Evolutionary conservation across 1,284 basidiomycete species (phyloP).

Genomic region (Apiotrichum porosum): DNA sequence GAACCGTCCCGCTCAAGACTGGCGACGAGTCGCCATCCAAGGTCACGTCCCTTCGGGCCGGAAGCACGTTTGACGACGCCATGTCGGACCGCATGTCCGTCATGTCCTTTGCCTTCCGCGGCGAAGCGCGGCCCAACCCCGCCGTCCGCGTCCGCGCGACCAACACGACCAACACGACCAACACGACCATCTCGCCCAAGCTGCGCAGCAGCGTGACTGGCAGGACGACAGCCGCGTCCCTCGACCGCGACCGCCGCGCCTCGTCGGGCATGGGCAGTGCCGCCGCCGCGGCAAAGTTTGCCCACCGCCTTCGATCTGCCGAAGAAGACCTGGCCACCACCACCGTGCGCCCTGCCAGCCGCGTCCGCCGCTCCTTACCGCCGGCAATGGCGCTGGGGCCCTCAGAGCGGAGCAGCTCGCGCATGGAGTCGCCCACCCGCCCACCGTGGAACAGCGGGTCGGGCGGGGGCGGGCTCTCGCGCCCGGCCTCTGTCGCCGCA

Average conservation of each 20-base stretch:
- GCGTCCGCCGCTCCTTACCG: slow-evolving; percentile 22
- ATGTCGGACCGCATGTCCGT: slow-evolving; percentile 33
- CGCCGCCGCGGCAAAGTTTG: slow-evolving; percentile 42
- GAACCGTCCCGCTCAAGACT: slow-evolving; percentile 7
- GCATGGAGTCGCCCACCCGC: not conserved
- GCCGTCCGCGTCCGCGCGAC: not conserved
- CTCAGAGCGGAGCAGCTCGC: not conserved
- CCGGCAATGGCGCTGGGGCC: slow-evolving; percentile 20
- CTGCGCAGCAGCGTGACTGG: too few species aligned
- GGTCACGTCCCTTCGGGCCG: slow-evolving; percentile 4
- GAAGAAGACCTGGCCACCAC: slow-evolving; percentile 14
- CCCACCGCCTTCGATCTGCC: slow-evolving; percentile 38
- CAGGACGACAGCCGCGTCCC: too few species aligned
- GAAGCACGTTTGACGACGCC: slow-evolving; percentile 5
- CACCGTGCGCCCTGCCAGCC: slow-evolving; percentile 13
- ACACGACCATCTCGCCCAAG: not conserved
- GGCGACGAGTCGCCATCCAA: slow-evolving; percentile 8
- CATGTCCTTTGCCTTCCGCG: slow-evolving; percentile 42
- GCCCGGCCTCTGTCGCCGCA: not conserved
- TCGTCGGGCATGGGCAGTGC: slow-evolving; percentile 18
- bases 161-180: too few species aligned
- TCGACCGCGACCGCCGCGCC: slow-evolving; percentile 13
- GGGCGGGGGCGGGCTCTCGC: not conserved
- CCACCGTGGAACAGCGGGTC: slow-evolving; percentile 8
- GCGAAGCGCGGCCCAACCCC: slow-evolving; percentile 11